A percentile compares a stretch with the other conserved stretches of the same genome.
These are phyloP conservation scores for Nectriaceae sp. DNA, from an alignment of 2,329 filamentous ascomycete genomes.

Conservation along the genomic window DNA sequence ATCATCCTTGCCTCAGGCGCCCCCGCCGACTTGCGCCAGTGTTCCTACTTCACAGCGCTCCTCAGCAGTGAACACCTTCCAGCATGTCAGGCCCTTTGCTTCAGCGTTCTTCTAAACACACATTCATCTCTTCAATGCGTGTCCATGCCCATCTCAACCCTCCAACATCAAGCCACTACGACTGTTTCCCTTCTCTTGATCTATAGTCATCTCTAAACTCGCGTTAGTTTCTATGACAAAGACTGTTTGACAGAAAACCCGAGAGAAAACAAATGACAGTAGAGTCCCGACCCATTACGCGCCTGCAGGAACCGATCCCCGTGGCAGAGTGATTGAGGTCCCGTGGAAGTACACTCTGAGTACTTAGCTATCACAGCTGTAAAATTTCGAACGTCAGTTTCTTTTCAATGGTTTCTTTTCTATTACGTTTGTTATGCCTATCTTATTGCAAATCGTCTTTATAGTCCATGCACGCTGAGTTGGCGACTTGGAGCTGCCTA, in stretches of 20 bases:
- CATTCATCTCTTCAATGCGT: background rate
- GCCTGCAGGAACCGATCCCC: constrained; percentile 18
- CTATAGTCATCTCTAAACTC: too few species aligned
- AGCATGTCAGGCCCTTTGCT: background rate
- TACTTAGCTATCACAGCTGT: constrained; percentile 24
- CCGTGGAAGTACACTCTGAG: constrained; percentile 16
- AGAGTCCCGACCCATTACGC: background rate
- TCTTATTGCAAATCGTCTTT: constrained; percentile 7
- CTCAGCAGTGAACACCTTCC: background rate
- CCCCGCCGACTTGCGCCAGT: background rate
- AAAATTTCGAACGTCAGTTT: constrained; percentile 4
- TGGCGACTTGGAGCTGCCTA: constrained; percentile 14
- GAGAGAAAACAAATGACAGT: background rate
- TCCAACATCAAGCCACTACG: background rate
- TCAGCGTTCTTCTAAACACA: background rate
- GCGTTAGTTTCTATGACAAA: background rate
- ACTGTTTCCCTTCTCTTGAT: background rate
- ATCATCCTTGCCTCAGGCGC: background rate
- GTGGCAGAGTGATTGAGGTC: background rate
- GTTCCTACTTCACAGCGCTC: background rate
- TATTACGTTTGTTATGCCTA: constrained; percentile 2
- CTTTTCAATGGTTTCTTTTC: constrained; percentile 4
- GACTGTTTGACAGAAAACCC: background rate
- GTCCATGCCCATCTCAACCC: background rate
- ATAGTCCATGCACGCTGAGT: constrained; percentile 16